Evolutionary conservation across 306 rosid species (phyloP), one percentile per base, ranked within the genome.

Genomic region (Quercus parvula): DNA sequence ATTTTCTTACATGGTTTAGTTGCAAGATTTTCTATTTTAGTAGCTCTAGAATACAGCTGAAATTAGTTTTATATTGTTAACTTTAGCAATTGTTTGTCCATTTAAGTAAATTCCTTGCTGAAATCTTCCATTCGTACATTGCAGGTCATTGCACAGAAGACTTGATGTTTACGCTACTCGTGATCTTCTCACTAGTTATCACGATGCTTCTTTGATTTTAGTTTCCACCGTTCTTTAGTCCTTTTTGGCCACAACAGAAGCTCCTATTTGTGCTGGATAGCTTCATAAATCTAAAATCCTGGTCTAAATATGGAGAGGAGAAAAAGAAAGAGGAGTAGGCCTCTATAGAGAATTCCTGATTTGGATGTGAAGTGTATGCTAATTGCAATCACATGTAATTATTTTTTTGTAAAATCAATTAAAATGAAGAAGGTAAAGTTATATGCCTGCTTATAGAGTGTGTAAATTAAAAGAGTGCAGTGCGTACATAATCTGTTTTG

Each of bases 121-220:
- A 64, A 4, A 64, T 17, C 41, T 24, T 31, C 17, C 44, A 30
- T 62, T 35, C 6, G 11, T 71, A 24, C 46, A 5, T 77, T 33
- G 68, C 74, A 76, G 85, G 69, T 71, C 59, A 28, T 52, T 7
- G 33, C 66, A 70, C 1, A 1, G 78, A 81, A 76, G 81, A 70
- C 77, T 74, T 83, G 89, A 78, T 84, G 62, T 68, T 83, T 59
- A 78, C 78, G 14, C 83, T 49, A 27, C 79, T 85, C 66, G 71
- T 87, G 71, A 77, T 75, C 71, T 54, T 75, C 20, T 55, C 79
- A 44, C 56, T 79, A 64, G 73, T 87, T n/a, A 30, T 63, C 38
- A 27, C 14, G 54, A 17, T 71, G 38, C 55, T 71, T 9, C 71
- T 56, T 44, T 82, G 81, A 77, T 77, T 62, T 17, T 27, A 67